These are phyloP conservation scores for Beauveria sp. DNA, from an alignment of 2,329 filamentous ascomycete species.

Conservation along the genomic window DNA sequence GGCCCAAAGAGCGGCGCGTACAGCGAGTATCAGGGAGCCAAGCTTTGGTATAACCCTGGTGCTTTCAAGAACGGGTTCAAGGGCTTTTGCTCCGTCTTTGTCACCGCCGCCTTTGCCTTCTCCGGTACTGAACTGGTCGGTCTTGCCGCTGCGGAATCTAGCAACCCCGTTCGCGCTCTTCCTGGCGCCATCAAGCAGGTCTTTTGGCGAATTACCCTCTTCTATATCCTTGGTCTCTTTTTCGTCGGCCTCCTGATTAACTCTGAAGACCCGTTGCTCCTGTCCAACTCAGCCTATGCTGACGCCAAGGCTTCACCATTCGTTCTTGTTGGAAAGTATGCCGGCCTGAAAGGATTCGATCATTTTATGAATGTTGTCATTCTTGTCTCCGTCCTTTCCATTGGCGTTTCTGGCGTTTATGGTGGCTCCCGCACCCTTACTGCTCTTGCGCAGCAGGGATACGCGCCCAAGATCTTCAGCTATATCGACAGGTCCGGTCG, in stretches of 20 bases:
- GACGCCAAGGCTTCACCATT: constrained; percentile 39
- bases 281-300: constrained; percentile 37
- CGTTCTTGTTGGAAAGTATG: constrained; percentile 41
- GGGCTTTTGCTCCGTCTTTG: constrained; percentile 61
- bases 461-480: constrained; percentile 44
- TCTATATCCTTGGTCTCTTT: constrained; percentile 42
- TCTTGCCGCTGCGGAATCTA: constrained; percentile 60
- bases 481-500: constrained; percentile 48
- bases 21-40: constrained; percentile 34
- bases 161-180: constrained; percentile 60
- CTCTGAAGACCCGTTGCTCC: constrained; percentile 35
- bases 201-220: constrained; percentile 45
- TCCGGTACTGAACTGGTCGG: constrained; percentile 62
- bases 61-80: constrained; percentile 63
- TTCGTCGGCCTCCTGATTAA: constrained; percentile 40
- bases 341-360: constrained; percentile 38
- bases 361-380: constrained; percentile 48
- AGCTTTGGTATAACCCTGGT: constrained; percentile 35
- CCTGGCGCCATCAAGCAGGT: constrained; percentile 75
- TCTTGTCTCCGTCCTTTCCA: constrained; percentile 45
- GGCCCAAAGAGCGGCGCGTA: constrained; percentile 39
- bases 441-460: constrained; percentile 48
- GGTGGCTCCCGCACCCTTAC: constrained; percentile 50
- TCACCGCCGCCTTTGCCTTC: constrained; percentile 62
- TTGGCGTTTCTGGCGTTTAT: constrained; percentile 47